A percentile compares a stretch with the other conserved stretches of the same genome.
These are phyloP conservation scores for Tubosaeta sp. DNA, from an alignment of 768 basidiomycete species.

Conservation along the genomic window DNA sequence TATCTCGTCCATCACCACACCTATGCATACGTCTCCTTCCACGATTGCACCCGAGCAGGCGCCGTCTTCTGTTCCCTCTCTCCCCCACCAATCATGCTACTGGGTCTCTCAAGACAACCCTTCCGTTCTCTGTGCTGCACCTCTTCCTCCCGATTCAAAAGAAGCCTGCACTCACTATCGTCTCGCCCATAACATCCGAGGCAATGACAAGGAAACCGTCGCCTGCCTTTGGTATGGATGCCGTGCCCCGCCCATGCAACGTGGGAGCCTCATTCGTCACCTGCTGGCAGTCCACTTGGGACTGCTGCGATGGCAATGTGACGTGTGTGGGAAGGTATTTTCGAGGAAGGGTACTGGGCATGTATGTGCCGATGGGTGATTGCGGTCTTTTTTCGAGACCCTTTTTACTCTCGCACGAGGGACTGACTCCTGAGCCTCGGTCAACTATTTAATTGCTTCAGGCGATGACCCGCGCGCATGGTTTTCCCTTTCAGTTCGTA, in stretches of 20 bases:
- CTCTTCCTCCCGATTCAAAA: constrained; percentile 7
- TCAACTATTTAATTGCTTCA: neutral
- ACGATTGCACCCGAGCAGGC: neutral
- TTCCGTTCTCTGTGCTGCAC: constrained; percentile 5
- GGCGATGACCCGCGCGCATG: neutral
- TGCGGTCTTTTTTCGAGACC: no score
- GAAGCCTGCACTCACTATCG: constrained; percentile 12
- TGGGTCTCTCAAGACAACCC: constrained; percentile 5
- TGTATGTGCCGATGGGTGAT: no score
- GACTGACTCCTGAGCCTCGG: neutral
- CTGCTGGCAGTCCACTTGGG: constrained; percentile 15
- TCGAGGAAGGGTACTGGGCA: constrained; percentile 18
- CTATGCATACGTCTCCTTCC: neutral
- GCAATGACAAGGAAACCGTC: constrained; percentile 14
- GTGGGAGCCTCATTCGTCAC: constrained; percentile 18
- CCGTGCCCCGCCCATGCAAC: constrained; percentile 17
- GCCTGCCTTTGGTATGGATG: constrained; percentile 12
- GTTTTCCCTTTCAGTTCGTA: neutral
- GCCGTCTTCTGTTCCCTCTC: neutral
- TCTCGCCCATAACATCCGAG: constrained; percentile 11
- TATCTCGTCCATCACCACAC: no score
- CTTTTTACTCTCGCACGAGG: neutral
- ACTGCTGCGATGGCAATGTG: constrained; percentile 16
- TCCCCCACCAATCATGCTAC: constrained; percentile 2
- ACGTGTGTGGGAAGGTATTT: constrained; percentile 10